Base-by-base conservation (phyloP, 2,329 filamentous ascomycete genomes). In the Ophiosphaerella narmari region DNA sequence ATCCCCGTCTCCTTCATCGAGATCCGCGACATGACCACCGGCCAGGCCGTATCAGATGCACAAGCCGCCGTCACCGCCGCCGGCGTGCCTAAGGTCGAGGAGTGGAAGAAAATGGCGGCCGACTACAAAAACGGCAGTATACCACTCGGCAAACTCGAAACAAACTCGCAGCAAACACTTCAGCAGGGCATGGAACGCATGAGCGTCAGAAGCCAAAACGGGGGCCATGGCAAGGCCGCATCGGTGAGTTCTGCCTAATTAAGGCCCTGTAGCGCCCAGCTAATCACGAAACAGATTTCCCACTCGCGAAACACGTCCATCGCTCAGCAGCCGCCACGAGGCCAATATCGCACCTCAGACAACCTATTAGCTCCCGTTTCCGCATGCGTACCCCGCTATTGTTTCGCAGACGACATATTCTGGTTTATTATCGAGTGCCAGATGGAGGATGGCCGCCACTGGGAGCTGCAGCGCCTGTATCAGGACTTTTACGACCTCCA, bases 81-180 rank as follows among this genome's bases (percentile, higher is more conserved):
- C 1, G 92, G 93, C 16, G 92, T 99, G 7, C 94, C 94, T 11
- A 88, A 87, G 66, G 94, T 99, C 3, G 94, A 99, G 70, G 94
- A 99, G 67, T 99, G 94, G 94, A 99, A 99, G 80, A 96, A 95
- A 77, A 97, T 97, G 91, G 92, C 94, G 0, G 93, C 93, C 48
- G 93, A 97, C 58, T 99, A 99, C 77, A 99, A 99, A 80, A 97
- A 97, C 72, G 96, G 92, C 73, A 97, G 94, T 75, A 97, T 99
- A 70, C 93, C 92, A 0, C 79, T 99, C 36, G 94, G 94, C 60
- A 96, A 93, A 75, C 93, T 95, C 61, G 90, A 93, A 64, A 66
- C 66, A 31, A 74, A 74, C 52, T 73, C 72, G 26, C 66, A 66
- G 80, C 77, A 50, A 80, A 83, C 47, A 55, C 71, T 79, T 46